phyloP scores from a whole-genome alignment of 1,284 basidiomycete genomes.

The Lentinus polychrous region DNA sequence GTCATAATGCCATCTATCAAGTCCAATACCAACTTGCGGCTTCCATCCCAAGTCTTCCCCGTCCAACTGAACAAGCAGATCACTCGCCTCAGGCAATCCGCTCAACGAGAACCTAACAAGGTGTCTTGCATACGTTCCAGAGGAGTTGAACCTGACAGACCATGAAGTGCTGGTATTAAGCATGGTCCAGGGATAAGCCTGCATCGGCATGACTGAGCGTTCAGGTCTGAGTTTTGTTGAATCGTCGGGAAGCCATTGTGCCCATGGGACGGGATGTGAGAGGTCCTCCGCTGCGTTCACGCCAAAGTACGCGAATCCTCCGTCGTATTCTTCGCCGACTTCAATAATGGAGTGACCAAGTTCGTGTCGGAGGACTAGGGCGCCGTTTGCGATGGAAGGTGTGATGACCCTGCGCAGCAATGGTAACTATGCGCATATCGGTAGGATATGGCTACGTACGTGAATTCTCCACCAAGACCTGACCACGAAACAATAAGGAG shows the following conservation, averaged over 20 bases:
- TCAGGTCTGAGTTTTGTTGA: conserved; percentile 40
- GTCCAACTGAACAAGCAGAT: conserved; percentile 59
- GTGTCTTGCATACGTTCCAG: conserved; percentile 57
- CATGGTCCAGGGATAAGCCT: conserved; percentile 69
- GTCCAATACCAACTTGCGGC: conserved; percentile 46
- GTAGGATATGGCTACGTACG: conserved; percentile 39
- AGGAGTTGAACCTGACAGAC: conserved; percentile 55
- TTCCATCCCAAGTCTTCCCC: conserved; percentile 51
- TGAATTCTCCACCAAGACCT: conserved; percentile 79
- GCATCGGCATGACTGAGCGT: conserved; percentile 70
- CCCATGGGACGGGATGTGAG: conserved; percentile 52
- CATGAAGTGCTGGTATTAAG: conserved; percentile 58
- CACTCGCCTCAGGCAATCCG: conserved; percentile 52
- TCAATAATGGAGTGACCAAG: conserved; percentile 77
- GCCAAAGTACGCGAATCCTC: conserved; percentile 72
- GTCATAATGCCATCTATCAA: conserved; percentile 73
- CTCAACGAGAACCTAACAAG: conserved; percentile 72
- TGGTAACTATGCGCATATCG: conserved; percentile 2
- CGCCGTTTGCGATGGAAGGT: conserved; percentile 71
- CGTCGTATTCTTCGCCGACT: conserved; percentile 85
- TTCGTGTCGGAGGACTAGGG: conserved; percentile 67
- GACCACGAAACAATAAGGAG: not conserved
- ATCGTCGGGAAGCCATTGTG: conserved; percentile 58
- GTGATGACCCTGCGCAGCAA: conserved; percentile 58
- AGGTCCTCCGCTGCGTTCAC: conserved; percentile 53